phyloP scores from a whole-genome alignment of 2,329 filamentous ascomycete species.

The Emmonsiellopsis sp. region DNA sequence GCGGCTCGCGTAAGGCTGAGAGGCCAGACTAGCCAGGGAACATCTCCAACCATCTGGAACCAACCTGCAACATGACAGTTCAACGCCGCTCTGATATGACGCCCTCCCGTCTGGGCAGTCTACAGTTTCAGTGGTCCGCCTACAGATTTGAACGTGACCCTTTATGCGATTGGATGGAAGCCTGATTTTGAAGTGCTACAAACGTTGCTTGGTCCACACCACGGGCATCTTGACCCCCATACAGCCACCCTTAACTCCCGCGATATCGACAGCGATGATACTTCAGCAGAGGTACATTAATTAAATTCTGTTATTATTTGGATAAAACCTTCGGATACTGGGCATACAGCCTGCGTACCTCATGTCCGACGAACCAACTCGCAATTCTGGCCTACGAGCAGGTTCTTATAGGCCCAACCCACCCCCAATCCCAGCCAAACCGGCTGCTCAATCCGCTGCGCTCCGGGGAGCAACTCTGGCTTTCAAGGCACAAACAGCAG shows the following conservation, averaged over 20 bases:
- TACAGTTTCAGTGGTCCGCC: too few relatives aligned
- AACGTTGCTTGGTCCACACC: too few relatives aligned
- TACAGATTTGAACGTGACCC: too few relatives aligned
- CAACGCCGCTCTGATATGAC: too few relatives aligned
- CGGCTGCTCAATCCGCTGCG: slow-evolving; percentile 14
- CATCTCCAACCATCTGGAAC: not conserved
- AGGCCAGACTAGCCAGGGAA: not conserved
- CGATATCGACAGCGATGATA: too few relatives aligned
- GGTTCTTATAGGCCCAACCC: not conserved
- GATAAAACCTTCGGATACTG: not conserved
- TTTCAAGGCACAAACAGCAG: slow-evolving; percentile 19
- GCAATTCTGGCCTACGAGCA: not conserved
- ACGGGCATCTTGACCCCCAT: too few relatives aligned
- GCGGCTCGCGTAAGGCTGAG: not conserved
- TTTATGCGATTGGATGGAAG: too few relatives aligned
- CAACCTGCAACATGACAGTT: not conserved
- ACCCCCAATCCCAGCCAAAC: not conserved
- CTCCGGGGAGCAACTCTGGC: slow-evolving; percentile 29
- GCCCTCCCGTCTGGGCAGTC: too few relatives aligned
- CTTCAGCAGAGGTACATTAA: not conserved
- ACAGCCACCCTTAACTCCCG: too few relatives aligned
- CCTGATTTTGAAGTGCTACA: too few relatives aligned
- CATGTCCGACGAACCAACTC: not conserved
- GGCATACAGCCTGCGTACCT: not conserved
- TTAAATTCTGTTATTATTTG: not conserved